These are phyloP conservation scores for Strigomonas galati DNA, from an alignment of 208 protist species.

Conservation along the genomic window DNA sequence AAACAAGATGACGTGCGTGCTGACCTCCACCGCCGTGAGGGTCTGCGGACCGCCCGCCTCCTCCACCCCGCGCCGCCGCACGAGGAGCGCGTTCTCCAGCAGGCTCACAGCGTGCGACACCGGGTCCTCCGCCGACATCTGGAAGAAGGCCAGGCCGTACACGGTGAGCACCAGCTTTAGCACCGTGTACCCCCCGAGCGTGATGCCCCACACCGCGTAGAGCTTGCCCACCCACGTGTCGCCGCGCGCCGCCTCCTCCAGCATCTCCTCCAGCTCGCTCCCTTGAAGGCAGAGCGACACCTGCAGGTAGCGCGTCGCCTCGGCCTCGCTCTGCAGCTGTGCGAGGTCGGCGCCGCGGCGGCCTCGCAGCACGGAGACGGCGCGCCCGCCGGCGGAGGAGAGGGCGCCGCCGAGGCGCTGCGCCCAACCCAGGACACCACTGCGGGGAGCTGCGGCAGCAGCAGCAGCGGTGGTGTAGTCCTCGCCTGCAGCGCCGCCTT, in stretches of 20 bases:
- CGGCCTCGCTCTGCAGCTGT: slow-evolving; percentile 41
- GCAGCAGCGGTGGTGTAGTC: not conserved
- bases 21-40: slow-evolving; percentile 15
- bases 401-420: slow-evolving; percentile 18
- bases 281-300: slow-evolving; percentile 69
- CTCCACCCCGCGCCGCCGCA: not conserved
- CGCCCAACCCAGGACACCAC: slow-evolving; percentile 1
- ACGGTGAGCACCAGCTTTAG: slow-evolving; percentile 45
- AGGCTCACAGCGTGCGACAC: slow-evolving; percentile 45
- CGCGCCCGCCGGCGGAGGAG: slow-evolving; percentile 19
- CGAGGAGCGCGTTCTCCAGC: slow-evolving; percentile 29
- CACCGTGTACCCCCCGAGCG: slow-evolving; percentile 53
- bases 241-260: slow-evolving; percentile 47
- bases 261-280: slow-evolving; percentile 51
- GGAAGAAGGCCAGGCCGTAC: slow-evolving; percentile 35
- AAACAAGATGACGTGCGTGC: slow-evolving; percentile 29
- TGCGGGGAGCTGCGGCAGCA: too few relatives aligned
- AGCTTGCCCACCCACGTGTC: slow-evolving; percentile 40
- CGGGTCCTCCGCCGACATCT: slow-evolving; percentile 44
- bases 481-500: not conserved
- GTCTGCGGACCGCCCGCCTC: not conserved
- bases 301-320: slow-evolving; percentile 41
- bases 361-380: slow-evolving; percentile 18
- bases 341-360: slow-evolving; percentile 16
- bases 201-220: slow-evolving; percentile 40